phyloP scores from a whole-genome alignment of 148 eudicot genomes.

The Fagopyrum esculentum region DNA sequence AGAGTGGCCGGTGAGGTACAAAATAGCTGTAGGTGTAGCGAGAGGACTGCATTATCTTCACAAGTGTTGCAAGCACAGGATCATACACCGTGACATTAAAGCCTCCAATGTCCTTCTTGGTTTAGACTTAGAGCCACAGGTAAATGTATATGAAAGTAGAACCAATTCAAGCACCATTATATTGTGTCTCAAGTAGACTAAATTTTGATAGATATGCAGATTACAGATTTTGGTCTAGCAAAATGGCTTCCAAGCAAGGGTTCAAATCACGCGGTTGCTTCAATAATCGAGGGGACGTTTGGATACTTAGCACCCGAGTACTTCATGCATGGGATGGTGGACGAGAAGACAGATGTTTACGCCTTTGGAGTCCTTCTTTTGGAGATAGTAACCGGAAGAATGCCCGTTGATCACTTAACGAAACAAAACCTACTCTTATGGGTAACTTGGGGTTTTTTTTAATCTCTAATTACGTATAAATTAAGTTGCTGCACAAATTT shows the following conservation, averaged over 20 bases:
- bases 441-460: slow-evolving; percentile 32
- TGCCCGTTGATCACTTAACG: slow-evolving; percentile 61
- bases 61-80: slow-evolving; percentile 56
- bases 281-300: slow-evolving; percentile 83
- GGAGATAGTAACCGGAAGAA: slow-evolving; percentile 71
- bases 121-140: slow-evolving; percentile 59
- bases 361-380: slow-evolving; percentile 83
- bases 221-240: slow-evolving; percentile 65
- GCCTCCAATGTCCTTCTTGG: slow-evolving; percentile 66
- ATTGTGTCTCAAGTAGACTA: not conserved
- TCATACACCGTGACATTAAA: slow-evolving; percentile 67
- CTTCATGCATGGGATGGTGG: slow-evolving; percentile 89
- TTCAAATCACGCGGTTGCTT: slow-evolving; percentile 46
- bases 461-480: too few relatives aligned
- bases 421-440: slow-evolving; percentile 66
- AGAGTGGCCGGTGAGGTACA: slow-evolving; percentile 62
- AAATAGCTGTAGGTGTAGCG: slow-evolving; percentile 39
- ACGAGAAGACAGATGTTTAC: slow-evolving; percentile 85
- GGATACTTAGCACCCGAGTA: slow-evolving; percentile 99
- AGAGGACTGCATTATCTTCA: slow-evolving; percentile 54
- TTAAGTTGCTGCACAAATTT: not conserved
- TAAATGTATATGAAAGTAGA: not conserved
- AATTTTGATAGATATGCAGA: slow-evolving; percentile 21
- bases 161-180: too few relatives aligned
- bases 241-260: slow-evolving; percentile 61